phyloP scores from a whole-genome alignment of 768 basidiomycete genomes.

The Fomitopsis serialis region DNA sequence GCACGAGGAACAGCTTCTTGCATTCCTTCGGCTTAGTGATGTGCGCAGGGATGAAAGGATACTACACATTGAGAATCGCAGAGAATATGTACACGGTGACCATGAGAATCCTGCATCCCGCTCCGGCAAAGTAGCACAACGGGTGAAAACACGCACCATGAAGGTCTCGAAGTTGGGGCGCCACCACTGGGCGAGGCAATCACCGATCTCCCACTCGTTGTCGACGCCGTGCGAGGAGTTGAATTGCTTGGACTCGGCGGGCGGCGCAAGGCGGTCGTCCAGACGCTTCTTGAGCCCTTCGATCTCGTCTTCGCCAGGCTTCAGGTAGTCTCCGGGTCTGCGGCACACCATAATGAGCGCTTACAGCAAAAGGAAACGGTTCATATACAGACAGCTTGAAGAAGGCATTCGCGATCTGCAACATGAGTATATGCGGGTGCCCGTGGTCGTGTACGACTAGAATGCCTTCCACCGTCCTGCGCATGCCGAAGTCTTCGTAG shows the following conservation, averaged over 20 bases:
- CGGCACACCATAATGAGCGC: neutral
- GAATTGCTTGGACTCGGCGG: constrained; percentile 65
- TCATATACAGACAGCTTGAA: constrained; percentile 83
- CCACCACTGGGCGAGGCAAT: constrained; percentile 98
- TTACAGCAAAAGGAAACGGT: neutral
- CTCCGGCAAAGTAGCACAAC: neutral
- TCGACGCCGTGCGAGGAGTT: constrained; percentile 71
- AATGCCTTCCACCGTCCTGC: constrained; percentile 88
- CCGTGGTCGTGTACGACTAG: constrained; percentile 94
- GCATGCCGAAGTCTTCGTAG: constrained; percentile 96
- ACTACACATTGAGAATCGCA: constrained; percentile 40
- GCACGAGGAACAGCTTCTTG: constrained; percentile 92
- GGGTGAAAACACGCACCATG: constrained; percentile 59
- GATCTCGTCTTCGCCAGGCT: constrained; percentile 91
- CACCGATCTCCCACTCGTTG: constrained; percentile 94
- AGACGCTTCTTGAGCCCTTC: constrained; percentile 86
- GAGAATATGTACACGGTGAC: neutral
- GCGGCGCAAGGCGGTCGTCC: constrained; percentile 85
- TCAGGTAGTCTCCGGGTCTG: constrained; percentile 99
- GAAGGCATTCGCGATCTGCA: constrained; percentile 98
- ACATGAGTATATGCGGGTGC: constrained; percentile 95
- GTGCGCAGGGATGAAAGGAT: constrained; percentile 92
- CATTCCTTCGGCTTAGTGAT: constrained; percentile 97
- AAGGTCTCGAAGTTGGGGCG: constrained; percentile 98
- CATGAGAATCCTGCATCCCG: neutral